These are phyloP conservation scores for Umbelopsis isabellina DNA, from an alignment of 192 early-diverging fungal genomes.

Conservation along the genomic window DNA sequence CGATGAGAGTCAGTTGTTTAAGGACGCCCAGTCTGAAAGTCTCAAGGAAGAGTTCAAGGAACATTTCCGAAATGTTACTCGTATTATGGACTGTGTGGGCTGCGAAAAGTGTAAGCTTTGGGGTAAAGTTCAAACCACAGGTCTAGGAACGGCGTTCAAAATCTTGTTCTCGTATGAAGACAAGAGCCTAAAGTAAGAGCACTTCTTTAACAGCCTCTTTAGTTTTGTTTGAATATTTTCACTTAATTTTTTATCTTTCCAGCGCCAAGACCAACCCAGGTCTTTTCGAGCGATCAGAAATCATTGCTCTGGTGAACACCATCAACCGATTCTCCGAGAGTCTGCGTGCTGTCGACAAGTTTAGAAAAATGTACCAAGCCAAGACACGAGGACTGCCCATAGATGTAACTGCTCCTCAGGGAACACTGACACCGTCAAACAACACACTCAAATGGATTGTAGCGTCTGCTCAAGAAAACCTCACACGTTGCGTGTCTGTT, in stretches of 20 bases:
- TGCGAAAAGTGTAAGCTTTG: conserved; percentile 99
- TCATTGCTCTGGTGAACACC: conserved; percentile 91
- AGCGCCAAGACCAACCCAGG: conserved; percentile 56
- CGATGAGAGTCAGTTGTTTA: conserved; percentile 89
- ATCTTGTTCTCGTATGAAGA: conserved; percentile 92
- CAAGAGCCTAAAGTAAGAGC: conserved; percentile 55
- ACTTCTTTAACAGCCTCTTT: not conserved
- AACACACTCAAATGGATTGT: conserved; percentile 1
- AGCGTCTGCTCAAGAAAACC: conserved; percentile 5
- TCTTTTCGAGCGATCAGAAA: conserved; percentile 73
- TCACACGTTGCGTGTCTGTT: not conserved
- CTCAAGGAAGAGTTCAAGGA: conserved; percentile 88
- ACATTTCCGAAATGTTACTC: conserved; percentile 93
- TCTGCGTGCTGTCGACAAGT: conserved; percentile 77
- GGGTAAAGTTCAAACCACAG: conserved; percentile 96
- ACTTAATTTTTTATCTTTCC: conserved; percentile 9
- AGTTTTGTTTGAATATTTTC: conserved; percentile 16
- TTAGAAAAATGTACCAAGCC: conserved; percentile 75
- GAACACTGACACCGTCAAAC: not conserved
- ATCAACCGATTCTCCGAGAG: conserved; percentile 88
- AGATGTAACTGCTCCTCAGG: not conserved
- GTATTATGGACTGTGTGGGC: conserved; percentile 99
- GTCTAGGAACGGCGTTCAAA: conserved; percentile 96
- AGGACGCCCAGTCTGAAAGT: conserved; percentile 54
- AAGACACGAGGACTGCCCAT: not conserved